Evolutionary conservation across 2,329 filamentous ascomycete genomes (phyloP).

Genomic region (Phyllosticta paracitricarpa): DNA sequence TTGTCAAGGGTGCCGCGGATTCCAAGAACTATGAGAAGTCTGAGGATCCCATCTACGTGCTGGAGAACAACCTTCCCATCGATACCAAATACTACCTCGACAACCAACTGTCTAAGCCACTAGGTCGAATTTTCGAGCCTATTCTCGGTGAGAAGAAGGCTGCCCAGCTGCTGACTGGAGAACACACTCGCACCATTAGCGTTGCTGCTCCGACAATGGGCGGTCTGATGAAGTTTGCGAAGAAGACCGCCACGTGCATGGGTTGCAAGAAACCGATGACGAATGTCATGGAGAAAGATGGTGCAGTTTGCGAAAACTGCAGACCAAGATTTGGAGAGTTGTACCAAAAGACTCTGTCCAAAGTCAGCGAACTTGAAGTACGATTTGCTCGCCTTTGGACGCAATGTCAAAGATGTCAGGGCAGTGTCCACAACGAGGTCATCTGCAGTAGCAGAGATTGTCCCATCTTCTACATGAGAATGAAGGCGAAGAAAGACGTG

Average conservation of each 20-base stretch:
- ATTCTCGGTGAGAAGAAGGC: slow-evolving; percentile 92
- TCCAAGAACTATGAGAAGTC: slow-evolving; percentile 96
- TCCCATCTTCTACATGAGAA: slow-evolving; percentile 99
- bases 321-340: slow-evolving; percentile 78
- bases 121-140: slow-evolving; percentile 93
- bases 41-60: slow-evolving; percentile 91
- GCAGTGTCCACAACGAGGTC: slow-evolving; percentile 95
- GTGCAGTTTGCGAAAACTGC: slow-evolving; percentile 83
- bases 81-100: slow-evolving; percentile 98
- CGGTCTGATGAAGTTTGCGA: slow-evolving; percentile 95
- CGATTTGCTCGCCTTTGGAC: slow-evolving; percentile 92
- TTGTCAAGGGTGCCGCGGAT: slow-evolving; percentile 80
- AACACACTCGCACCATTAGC: slow-evolving; percentile 88
- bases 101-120: slow-evolving; percentile 91
- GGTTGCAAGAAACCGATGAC: slow-evolving; percentile 95
- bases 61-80: slow-evolving; percentile 95
- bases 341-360: slow-evolving; percentile 82
- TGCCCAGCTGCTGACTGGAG: slow-evolving; percentile 74
- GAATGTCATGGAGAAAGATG: slow-evolving; percentile 65
- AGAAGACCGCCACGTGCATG: slow-evolving; percentile 97
- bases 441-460: slow-evolving; percentile 96
- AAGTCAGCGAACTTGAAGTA: slow-evolving; percentile 85
- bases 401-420: slow-evolving; percentile 95
- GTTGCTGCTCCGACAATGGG: slow-evolving; percentile 86
- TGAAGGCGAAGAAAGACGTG: slow-evolving; percentile 99